phyloP scores from a whole-genome alignment of 345 rosid species.

The Eucalyptus fibrosa region DNA sequence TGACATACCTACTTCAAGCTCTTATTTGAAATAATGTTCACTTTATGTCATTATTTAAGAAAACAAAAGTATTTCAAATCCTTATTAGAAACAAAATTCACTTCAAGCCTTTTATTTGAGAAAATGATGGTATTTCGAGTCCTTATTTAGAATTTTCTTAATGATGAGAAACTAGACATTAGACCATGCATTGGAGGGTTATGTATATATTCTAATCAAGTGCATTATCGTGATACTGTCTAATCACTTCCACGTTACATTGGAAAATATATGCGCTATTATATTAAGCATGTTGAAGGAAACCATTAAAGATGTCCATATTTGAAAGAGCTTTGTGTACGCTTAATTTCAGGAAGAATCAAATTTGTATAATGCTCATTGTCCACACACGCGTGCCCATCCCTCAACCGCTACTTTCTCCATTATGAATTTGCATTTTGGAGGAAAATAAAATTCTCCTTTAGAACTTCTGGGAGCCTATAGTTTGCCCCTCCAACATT shows the following conservation, averaged over 20 bases:
- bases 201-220: background rate
- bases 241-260: background rate
- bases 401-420: background rate
- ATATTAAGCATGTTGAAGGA: background rate
- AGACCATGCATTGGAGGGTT: background rate
- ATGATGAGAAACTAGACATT: background rate
- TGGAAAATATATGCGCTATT: background rate
- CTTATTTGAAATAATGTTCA: too few species aligned
- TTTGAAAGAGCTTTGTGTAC: background rate
- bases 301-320: background rate
- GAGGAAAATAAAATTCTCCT: background rate
- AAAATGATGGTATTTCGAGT: too few species aligned
- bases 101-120: fast-evolving
- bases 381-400: background rate
- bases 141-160: too few species aligned
- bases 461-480: background rate
- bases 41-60: too few species aligned
- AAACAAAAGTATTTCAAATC: too few species aligned
- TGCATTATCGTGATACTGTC: background rate
- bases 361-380: background rate
- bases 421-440: background rate
- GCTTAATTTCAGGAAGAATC: background rate
- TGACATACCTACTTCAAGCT: too few species aligned
- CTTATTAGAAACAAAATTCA: too few species aligned
- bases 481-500: background rate